Evolutionary conservation across 768 basidiomycete genomes (phyloP).

Genomic region (Leccinellum luteum): DNA sequence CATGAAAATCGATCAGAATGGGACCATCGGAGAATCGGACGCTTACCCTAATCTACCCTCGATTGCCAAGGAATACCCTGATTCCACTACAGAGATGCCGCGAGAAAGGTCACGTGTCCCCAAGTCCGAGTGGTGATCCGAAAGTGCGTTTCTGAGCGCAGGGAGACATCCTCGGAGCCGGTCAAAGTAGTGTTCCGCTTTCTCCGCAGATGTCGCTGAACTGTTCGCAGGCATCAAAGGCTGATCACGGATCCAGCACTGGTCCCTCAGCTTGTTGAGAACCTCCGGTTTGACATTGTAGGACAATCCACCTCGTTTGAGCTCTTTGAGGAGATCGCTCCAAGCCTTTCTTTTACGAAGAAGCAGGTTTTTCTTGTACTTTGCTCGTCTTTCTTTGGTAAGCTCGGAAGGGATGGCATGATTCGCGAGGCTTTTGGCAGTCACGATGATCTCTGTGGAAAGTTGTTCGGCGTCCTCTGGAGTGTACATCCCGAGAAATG

Average conservation of each 20-base stretch:
- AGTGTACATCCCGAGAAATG: slow-evolving; percentile 40
- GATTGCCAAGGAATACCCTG: slow-evolving; percentile 66
- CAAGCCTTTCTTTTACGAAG: slow-evolving; percentile 87
- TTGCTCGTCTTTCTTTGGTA: slow-evolving; percentile 51
- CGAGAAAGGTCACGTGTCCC: slow-evolving; percentile 85
- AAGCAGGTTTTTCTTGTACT: slow-evolving; percentile 68
- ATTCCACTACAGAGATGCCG: slow-evolving; percentile 76
- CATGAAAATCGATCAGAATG: not conserved
- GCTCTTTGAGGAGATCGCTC: slow-evolving; percentile 86
- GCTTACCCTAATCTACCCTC: slow-evolving; percentile 63
- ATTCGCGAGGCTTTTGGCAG: slow-evolving; percentile 54
- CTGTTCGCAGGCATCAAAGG: slow-evolving; percentile 34
- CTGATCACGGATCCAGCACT: slow-evolving; percentile 67
- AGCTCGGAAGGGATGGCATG: slow-evolving; percentile 41
- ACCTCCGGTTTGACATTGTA: slow-evolving; percentile 68
- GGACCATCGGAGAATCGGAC: not conserved
- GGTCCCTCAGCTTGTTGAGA: slow-evolving; percentile 51
- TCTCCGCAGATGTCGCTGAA: slow-evolving; percentile 31
- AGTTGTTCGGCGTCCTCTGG: slow-evolving; percentile 51
- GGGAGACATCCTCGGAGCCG: slow-evolving; percentile 66
- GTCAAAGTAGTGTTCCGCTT: slow-evolving; percentile 60
- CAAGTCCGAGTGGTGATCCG: slow-evolving; percentile 76
- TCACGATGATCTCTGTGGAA: slow-evolving; percentile 61
- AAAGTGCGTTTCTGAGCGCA: slow-evolving; percentile 56
- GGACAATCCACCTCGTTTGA: slow-evolving; percentile 77